These are phyloP conservation scores for Microbotryum intermedium DNA, from an alignment of 1,284 basidiomycete species.

Conservation along the genomic window DNA sequence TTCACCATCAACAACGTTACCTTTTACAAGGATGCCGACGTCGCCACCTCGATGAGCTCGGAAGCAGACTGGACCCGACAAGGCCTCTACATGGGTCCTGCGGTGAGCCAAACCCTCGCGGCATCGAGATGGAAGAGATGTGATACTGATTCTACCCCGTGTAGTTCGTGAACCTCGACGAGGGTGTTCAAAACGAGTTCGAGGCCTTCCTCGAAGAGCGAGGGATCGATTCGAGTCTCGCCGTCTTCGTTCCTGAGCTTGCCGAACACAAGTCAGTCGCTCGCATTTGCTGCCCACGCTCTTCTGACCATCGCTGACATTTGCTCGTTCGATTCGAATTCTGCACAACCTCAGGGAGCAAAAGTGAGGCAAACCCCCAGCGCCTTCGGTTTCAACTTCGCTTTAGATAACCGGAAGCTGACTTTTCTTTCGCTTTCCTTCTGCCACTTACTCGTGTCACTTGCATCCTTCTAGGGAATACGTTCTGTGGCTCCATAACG, in stretches of 20 bases:
- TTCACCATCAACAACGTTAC: constrained; percentile 85
- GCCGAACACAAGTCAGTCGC: constrained; percentile 75
- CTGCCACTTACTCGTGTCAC: not conserved
- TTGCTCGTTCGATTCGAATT: not conserved
- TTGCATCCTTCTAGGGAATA: constrained; percentile 55
- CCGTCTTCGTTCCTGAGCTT: constrained; percentile 39
- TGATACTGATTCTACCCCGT: not conserved
- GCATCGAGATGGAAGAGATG: not conserved
- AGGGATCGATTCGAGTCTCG: constrained; percentile 72
- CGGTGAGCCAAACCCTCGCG: constrained; percentile 45
- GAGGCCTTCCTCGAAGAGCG: constrained; percentile 75
- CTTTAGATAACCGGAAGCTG: not conserved
- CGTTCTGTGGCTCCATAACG: constrained; percentile 73
- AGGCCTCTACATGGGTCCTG: constrained; percentile 83
- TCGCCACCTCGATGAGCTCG: constrained; percentile 69
- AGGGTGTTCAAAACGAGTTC: constrained; percentile 75
- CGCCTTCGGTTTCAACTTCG: not conserved
- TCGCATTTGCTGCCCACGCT: not conserved
- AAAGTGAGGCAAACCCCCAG: constrained; percentile 1
- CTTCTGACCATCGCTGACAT: not conserved
- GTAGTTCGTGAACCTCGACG: constrained; percentile 82
- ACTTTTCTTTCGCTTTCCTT: not conserved
- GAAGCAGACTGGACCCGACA: constrained; percentile 90
- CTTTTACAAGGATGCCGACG: constrained; percentile 63
- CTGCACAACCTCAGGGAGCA: not conserved